A percentile compares a stretch with the other conserved stretches of the same genome.
Evolutionary conservation across 2,329 filamentous ascomycete species (phyloP).

Genomic region (Lomentospora prolificans): DNA sequence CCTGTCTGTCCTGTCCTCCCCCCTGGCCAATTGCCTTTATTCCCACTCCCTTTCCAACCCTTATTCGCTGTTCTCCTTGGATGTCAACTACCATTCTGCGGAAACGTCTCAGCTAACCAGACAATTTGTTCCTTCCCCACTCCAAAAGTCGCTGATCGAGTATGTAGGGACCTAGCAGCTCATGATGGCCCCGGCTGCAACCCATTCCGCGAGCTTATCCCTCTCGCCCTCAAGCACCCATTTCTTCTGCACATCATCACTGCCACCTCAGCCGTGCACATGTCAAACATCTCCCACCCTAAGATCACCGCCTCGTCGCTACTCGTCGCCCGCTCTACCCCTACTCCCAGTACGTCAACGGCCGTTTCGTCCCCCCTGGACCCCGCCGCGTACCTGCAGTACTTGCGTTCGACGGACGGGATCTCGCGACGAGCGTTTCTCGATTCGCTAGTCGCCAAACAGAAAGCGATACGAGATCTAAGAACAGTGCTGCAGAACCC

Average conservation of each 20-base stretch:
- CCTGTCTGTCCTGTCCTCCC: background rate
- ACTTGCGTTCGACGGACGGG: conserved; percentile 27
- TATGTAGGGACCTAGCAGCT: conserved; percentile 45
- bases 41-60: no score
- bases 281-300: conserved; percentile 32
- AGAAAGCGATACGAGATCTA: conserved; percentile 34
- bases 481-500: conserved; percentile 28
- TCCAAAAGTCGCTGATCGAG: conserved; percentile 29
- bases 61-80: no score
- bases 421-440: conserved; percentile 30
- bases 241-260: conserved; percentile 38
- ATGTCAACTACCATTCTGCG: conserved; percentile 11
- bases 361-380: conserved; percentile 19
- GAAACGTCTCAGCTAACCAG: conserved; percentile 2
- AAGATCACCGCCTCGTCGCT: conserved; percentile 18
- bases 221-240: conserved; percentile 33
- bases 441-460: conserved; percentile 36
- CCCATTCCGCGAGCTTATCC: conserved; percentile 38
- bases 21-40: background rate
- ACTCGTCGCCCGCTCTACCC: background rate
- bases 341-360: no score
- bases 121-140: background rate
- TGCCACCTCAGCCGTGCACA: conserved; percentile 39
- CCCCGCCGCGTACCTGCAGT: conserved; percentile 25
- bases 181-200: conserved; percentile 35